Conservation (phyloP, 768 basidiomycete genomes). For the Lepiota venenata region DNA sequence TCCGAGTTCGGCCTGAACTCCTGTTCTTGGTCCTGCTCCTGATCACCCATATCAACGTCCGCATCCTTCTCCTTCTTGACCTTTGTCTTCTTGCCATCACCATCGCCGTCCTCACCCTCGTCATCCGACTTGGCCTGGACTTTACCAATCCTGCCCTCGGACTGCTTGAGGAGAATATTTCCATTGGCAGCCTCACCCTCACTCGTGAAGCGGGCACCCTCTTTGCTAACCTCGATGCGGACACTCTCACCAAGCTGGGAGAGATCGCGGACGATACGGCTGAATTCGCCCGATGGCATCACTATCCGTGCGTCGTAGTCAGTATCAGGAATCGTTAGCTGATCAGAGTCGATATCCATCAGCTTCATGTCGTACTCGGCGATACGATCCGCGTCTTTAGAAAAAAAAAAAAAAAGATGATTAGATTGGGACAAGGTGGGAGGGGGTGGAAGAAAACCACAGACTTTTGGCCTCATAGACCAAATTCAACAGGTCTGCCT, state of each 20-base stretch:
- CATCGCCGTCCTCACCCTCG: conserved; percentile 34
- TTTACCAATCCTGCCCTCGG: conserved; percentile 47
- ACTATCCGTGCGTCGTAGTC: conserved; percentile 93
- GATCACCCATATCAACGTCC: conserved; percentile 42
- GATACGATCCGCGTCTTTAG: conserved; percentile 82
- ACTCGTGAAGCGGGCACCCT: conserved; percentile 88
- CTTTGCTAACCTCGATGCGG: conserved; percentile 93
- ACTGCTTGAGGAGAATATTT: conserved; percentile 77
- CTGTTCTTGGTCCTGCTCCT: conserved; percentile 4
- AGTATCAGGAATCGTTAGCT: conserved; percentile 93
- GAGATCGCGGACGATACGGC: conserved; percentile 91
- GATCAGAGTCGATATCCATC: conserved; percentile 98
- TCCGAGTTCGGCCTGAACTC: conserved; percentile 48
- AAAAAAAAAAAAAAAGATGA: background rate
- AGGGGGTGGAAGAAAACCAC: conserved; percentile 23
- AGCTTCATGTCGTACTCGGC: conserved; percentile 99
- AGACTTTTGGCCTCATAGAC: conserved; percentile 88
- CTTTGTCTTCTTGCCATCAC: conserved; percentile 36
- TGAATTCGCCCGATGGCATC: conserved; percentile 84
- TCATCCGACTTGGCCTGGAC: conserved; percentile 38
- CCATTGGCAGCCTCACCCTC: conserved; percentile 97
- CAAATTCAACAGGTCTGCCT: conserved; percentile 83
- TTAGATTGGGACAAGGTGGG: conserved; percentile 4
- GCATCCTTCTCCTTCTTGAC: conserved; percentile 45
- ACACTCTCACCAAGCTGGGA: conserved; percentile 90